phyloP scores from a whole-genome alignment of 805 yeast genomes.

The Ogataea ganodermae region DNA sequence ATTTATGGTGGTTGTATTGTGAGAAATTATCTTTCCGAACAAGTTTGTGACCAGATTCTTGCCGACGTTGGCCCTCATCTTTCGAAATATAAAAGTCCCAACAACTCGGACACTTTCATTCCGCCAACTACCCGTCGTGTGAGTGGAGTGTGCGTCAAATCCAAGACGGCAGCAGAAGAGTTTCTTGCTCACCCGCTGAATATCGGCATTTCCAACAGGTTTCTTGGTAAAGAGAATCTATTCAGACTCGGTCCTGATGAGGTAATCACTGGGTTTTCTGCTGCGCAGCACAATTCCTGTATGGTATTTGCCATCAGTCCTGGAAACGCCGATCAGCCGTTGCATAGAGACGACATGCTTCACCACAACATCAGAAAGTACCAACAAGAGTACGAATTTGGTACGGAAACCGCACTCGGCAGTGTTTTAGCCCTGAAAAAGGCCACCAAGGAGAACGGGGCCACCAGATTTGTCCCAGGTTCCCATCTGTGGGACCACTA shows the following conservation, averaged over 20 bases:
- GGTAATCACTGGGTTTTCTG: conserved; percentile 18
- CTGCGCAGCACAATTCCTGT: conserved; percentile 26
- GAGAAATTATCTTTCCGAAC: neutral
- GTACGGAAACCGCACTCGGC: conserved; percentile 27
- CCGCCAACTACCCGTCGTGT: conserved; percentile 7
- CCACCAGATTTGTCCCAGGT: conserved; percentile 34
- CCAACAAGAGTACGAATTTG: conserved; percentile 5
- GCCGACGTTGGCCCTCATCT: neutral
- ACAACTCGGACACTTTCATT: conserved; percentile 5
- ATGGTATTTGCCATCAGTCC: conserved; percentile 29
- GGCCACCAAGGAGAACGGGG: conserved; percentile 33
- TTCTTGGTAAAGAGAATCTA: conserved; percentile 5
- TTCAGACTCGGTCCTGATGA: conserved; percentile 10
- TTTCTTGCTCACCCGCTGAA: conserved; percentile 2
- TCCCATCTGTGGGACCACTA: conserved; percentile 33
- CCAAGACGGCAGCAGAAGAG: conserved; percentile 5
- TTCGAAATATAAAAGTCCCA: neutral
- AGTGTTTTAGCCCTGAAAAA: conserved; percentile 27
- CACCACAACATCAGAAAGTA: conserved; percentile 28
- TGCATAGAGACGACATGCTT: conserved; percentile 31
- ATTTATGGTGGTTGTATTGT: conserved; percentile 4
- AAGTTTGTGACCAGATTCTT: neutral
- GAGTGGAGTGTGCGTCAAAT: conserved; percentile 10
- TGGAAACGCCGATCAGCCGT: conserved; percentile 29
- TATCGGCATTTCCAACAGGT: conserved; percentile 10